phyloP scores from a whole-genome alignment of 2,329 filamentous ascomycete genomes.

The Exophiala alcalophila region DNA sequence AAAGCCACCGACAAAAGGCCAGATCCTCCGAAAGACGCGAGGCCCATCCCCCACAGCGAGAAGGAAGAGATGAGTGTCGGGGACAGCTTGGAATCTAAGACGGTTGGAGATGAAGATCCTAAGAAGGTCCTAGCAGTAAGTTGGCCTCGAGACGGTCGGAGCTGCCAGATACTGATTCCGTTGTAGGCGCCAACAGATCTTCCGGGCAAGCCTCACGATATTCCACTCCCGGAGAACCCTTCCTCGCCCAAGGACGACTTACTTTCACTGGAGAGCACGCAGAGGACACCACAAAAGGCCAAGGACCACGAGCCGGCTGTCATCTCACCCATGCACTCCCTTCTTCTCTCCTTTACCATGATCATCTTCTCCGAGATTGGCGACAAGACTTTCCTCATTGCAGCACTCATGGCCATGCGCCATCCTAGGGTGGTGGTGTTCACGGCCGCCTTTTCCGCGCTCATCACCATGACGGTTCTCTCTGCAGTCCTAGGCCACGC shows the following conservation, averaged over 20 bases:
- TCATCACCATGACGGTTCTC: constrained; percentile 91
- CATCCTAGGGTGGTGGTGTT: constrained; percentile 92
- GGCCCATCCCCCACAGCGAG: constrained; percentile 76
- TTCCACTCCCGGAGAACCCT: constrained; percentile 64
- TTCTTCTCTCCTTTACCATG: constrained; percentile 90
- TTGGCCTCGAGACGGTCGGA: background rate
- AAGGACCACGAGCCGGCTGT: constrained; percentile 42
- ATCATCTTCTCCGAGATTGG: constrained; percentile 95
- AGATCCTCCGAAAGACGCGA: constrained; percentile 79
- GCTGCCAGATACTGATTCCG: constrained; percentile 7
- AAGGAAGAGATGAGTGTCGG: constrained; percentile 60
- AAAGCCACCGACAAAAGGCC: constrained; percentile 73
- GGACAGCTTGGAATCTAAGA: constrained; percentile 34
- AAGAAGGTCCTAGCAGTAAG: constrained; percentile 56
- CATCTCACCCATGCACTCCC: constrained; percentile 81
- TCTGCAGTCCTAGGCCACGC: constrained; percentile 91
- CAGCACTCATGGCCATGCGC: constrained; percentile 98
- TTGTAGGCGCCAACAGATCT: constrained; percentile 75
- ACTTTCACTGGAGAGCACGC: constrained; percentile 48
- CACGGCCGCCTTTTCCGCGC: constrained; percentile 84
- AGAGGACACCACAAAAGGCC: constrained; percentile 32
- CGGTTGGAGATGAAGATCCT: constrained; percentile 44
- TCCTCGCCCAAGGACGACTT: constrained; percentile 64
- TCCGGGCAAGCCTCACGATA: constrained; percentile 72
- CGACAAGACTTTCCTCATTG: constrained; percentile 97